Conservation (phyloP, 805 yeast genomes). For the Hyphopichia homilentoma region DNA sequence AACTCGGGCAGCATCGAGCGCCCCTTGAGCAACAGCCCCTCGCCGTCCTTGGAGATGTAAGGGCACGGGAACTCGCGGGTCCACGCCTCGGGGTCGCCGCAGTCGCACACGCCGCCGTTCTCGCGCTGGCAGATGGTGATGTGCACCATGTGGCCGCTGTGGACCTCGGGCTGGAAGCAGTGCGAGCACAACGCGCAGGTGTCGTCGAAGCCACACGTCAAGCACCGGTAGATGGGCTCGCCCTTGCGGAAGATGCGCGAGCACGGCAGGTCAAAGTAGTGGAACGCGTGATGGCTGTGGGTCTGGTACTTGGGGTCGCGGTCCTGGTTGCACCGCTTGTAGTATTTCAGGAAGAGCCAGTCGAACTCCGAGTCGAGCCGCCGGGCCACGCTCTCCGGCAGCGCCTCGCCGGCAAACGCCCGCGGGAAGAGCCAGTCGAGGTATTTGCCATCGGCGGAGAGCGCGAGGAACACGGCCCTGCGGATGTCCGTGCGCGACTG, state of each 20-base stretch:
- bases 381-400: background rate
- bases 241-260: slow-evolving; percentile 70
- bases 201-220: slow-evolving; percentile 75
- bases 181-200: slow-evolving; percentile 78
- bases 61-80: slow-evolving; percentile 49
- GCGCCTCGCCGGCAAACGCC: slow-evolving; percentile 9
- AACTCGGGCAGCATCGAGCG: slow-evolving; percentile 43
- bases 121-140: slow-evolving; percentile 61
- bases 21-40: slow-evolving; percentile 3
- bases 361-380: slow-evolving; percentile 21
- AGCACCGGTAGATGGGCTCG: slow-evolving; percentile 76
- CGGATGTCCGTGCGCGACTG: slow-evolving; percentile 24
- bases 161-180: slow-evolving; percentile 70
- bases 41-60: slow-evolving; percentile 12
- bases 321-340: slow-evolving; percentile 11
- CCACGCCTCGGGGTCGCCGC: slow-evolving; percentile 91
- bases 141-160: slow-evolving; percentile 68
- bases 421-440: slow-evolving; percentile 35
- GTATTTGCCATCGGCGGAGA: slow-evolving; percentile 29
- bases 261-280: slow-evolving; percentile 69
- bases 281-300: slow-evolving; percentile 38
- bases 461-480: slow-evolving; percentile 25
- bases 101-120: slow-evolving; percentile 81
- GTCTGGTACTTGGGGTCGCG: slow-evolving; percentile 15
- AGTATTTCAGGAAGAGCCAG: slow-evolving; percentile 32